Base-by-base conservation (phyloP, 2,329 filamentous ascomycete genomes). In the Metarhizium guizhouense region DNA sequence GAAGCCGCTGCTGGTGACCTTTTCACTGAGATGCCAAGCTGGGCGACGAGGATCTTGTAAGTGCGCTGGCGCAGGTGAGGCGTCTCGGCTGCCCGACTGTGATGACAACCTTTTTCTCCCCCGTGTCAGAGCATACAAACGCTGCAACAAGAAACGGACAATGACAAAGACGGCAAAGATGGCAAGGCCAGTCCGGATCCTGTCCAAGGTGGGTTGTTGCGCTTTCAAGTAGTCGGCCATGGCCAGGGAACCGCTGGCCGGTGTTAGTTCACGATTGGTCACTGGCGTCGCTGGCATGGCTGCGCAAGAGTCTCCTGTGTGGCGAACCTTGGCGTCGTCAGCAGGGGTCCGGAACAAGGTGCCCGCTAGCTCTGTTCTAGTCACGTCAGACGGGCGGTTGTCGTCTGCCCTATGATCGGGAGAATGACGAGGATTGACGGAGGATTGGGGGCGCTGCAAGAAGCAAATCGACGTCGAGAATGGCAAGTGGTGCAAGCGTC, bases 91-190 rank as follows among this genome's bases (percentile, higher is more conserved):
- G 29, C 4, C 43, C 29, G 20, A 43, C 42, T 52, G 45, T 30
- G 45, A 16, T 30, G 25, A 13, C 25, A 30, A 16, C 25, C 20
- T 16, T 48, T 7, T 16, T 6, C 45, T 48, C 45, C 42, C 7
- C 32, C 30, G 51, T 14, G 43, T 25, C 49, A 52, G 50, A n/a
- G 30, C 34, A 36, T 61, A 64, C 48, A 63, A 51, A 34, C 54
- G 62, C 52, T 61, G 57, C 45, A 64, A 53, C 56, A 67, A 67
- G 58, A 62, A 67, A 34, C 66, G 67, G 56, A 67, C 65, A 59
- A 72, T 67, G 56, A 69, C 55, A 56, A 70, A 59, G 54, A 75
- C 55, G 55, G 67, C 68, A 61, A 73, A 67, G 57, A 71, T 56
- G 54, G 67, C 63, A 43, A 72, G 62, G 30, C 64, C 65, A 54